These are phyloP conservation scores for Themeda triandra DNA, from an alignment of 176 grass and related monocot genomes.

Conservation along the genomic window DNA sequence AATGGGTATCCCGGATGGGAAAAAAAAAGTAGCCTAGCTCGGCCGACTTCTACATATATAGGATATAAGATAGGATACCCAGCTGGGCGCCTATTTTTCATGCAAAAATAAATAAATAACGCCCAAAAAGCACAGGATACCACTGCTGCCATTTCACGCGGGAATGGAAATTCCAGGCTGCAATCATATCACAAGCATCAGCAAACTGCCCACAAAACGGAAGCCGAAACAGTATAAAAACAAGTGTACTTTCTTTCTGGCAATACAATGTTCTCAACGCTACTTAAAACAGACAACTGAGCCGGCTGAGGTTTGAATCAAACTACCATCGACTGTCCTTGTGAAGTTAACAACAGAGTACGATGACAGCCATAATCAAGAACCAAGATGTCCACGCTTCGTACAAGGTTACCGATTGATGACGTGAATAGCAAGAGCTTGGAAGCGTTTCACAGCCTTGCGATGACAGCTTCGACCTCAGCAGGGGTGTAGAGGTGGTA, in stretches of 20 bases:
- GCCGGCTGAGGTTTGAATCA: not conserved
- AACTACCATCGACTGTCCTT: not conserved
- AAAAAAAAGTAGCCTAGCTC: too few relatives aligned
- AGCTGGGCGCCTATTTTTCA: not conserved
- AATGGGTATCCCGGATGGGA: too few relatives aligned
- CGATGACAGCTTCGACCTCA: constrained; percentile 71
- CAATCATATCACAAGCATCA: not conserved
- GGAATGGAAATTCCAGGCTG: not conserved
- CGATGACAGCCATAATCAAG: not conserved
- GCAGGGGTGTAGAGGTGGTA: constrained; percentile 81
- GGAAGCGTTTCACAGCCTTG: constrained; percentile 37
- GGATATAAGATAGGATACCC: too few relatives aligned
- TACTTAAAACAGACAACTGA: constrained; percentile 1
- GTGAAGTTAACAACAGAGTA: not conserved
- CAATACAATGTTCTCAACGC: not conserved
- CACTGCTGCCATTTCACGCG: not conserved
- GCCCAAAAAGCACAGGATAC: not conserved
- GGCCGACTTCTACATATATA: too few relatives aligned
- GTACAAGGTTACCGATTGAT: not conserved
- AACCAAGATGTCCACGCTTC: not conserved
- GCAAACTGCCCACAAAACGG: not conserved
- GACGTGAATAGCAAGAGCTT: not conserved
- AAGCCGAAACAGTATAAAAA: not conserved
- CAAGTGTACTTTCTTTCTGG: not conserved
- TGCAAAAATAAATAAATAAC: not conserved